Evolutionary conservation across 768 basidiomycete species (phyloP), one percentile per base, ranked within the genome.

Genomic region (Saitozyma podzolica): DNA sequence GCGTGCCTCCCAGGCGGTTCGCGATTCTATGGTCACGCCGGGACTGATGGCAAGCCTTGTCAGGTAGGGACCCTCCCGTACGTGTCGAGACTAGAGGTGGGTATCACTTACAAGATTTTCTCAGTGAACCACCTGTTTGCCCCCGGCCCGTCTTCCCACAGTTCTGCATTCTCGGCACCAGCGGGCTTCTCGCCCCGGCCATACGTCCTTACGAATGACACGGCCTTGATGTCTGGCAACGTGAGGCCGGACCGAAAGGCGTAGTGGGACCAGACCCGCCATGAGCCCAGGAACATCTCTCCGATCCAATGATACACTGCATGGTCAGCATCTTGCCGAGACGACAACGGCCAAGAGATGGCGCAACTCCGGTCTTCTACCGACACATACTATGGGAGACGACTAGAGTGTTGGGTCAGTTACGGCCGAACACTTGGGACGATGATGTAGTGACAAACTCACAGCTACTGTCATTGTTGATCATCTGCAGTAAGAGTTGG

Each of bases 291-390:
- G 54, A 74, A 74, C 8, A 57, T 67, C 54, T 74, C 72, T 6
- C 72, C 72, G 54, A 74, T 68, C 61, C 65, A 66, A 50, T 74
- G 72, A 52, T 74, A 71, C 56, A 63, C 71, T 73, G 47, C n/a
- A 41, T n/a, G 29, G 13, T 16, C 9, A 37, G 43, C 9, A 49
- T 42, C n/a, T n/a, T n/a, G n/a, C n/a, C n/a, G n/a, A n/a, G n/a
- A n/a, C n/a, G n/a, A n/a, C n/a, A n/a, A n/a, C n/a, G n/a, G n/a
- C n/a, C n/a, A n/a, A n/a, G 11, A 54, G 62, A 45, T 16, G 43
- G 43, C 43, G 16, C 9, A 45, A 9, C 43, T 9, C 43, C 16
- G 43, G 9, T 9, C 43, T 45, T 9, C 16, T 45, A 9, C 9
- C 9, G 9, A 9, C 29, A n/a, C n/a, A n/a, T n/a, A 70, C 66